Conservation (phyloP, 1,284 basidiomycete species). For the Boletellus deceptivus region DNA sequence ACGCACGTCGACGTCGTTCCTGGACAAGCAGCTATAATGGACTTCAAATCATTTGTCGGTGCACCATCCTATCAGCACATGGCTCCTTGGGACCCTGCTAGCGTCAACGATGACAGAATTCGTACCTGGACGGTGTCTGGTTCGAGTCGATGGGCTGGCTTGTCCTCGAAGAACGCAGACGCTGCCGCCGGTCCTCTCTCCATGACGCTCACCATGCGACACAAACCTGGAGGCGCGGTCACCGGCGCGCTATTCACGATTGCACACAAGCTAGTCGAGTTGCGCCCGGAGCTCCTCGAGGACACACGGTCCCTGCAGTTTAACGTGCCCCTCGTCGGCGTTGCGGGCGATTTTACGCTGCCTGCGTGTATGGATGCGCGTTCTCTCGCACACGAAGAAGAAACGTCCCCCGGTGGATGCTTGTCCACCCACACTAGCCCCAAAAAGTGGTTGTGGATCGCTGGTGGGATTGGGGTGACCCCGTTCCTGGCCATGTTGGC, state of each 20-base stretch:
- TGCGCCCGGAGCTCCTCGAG: constrained; percentile 39
- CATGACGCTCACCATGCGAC: constrained; percentile 24
- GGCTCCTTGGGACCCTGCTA: constrained; percentile 43
- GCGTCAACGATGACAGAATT: constrained; percentile 61
- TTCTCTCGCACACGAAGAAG: not conserved
- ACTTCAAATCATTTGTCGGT: constrained; percentile 52
- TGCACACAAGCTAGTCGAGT: constrained; percentile 37
- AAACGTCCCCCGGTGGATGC: not conserved
- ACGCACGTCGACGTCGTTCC: constrained; percentile 40
- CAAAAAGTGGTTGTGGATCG: constrained; percentile 22
- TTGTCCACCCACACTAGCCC: not conserved
- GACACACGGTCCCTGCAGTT: constrained; percentile 37
- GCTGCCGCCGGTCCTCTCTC: not conserved
- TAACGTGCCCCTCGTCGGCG: constrained; percentile 35
- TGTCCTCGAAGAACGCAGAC: not conserved
- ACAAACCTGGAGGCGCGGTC: constrained; percentile 49
- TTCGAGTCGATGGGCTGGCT: constrained; percentile 17
- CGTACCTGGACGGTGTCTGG: constrained; percentile 64
- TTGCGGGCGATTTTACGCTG: constrained; percentile 40
- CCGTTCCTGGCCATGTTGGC: constrained; percentile 32
- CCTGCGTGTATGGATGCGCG: not conserved
- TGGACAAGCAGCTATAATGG: constrained; percentile 55
- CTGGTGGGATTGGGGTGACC: constrained; percentile 30
- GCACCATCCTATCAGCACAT: constrained; percentile 50
- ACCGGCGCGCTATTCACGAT: constrained; percentile 53